Percentiles rank a stretch among this genome's conserved stretches.
Conservation (phyloP, 768 basidiomycete species). For the Agaricus sinodeliciosus region DNA sequence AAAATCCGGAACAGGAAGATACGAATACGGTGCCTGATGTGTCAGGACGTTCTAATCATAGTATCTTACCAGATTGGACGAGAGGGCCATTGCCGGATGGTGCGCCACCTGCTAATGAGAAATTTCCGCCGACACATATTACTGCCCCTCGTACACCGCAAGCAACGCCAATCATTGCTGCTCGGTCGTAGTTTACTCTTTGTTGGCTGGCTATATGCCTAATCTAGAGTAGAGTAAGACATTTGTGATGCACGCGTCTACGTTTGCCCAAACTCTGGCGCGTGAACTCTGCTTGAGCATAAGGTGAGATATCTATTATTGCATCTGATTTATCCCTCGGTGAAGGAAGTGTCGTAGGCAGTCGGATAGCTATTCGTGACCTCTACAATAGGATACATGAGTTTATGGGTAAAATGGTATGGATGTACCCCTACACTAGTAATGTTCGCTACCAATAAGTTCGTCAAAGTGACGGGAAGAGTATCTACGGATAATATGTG, state of each 20-base stretch:
- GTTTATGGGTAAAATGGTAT: no score
- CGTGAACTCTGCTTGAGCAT: neutral
- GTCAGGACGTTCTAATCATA: slow-evolving; percentile 26
- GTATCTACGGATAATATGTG: no score
- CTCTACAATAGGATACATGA: no score
- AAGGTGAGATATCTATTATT: no score
- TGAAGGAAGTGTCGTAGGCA: no score
- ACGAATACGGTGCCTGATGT: slow-evolving; percentile 3
- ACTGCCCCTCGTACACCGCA: neutral
- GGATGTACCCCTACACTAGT: neutral
- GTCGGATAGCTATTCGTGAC: no score
- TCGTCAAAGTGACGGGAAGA: no score
- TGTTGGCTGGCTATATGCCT: no score
- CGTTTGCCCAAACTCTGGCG: no score
- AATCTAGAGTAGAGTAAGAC: no score
- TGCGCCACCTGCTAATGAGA: slow-evolving; percentile 49
- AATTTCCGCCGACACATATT: neutral
- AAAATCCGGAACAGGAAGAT: slow-evolving; percentile 31
- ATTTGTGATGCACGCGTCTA: no score
- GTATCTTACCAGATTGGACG: slow-evolving; percentile 80
- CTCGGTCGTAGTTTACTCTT: neutral
- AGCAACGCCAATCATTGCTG: neutral
- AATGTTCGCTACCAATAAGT: neutral
- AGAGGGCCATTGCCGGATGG: slow-evolving; percentile 53
- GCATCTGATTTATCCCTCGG: no score